Conservation (phyloP, 1,284 basidiomycete genomes). For the Blastosporella zonata region DNA sequence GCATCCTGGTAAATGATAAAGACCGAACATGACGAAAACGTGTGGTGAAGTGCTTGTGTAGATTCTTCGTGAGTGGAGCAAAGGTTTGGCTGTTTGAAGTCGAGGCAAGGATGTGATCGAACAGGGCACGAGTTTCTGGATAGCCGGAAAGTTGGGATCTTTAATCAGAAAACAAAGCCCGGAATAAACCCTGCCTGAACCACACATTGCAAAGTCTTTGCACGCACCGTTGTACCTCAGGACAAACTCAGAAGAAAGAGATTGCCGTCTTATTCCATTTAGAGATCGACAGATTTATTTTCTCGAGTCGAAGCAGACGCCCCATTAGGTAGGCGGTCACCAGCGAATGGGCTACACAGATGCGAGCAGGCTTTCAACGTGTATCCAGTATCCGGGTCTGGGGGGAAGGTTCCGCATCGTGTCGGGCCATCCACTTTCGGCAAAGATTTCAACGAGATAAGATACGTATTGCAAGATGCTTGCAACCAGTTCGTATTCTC, state of each 20-base stretch:
- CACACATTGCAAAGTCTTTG: slow-evolving; percentile 10
- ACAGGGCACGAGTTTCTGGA: slow-evolving; percentile 51
- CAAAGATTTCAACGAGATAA: slow-evolving; percentile 50
- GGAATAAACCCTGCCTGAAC: slow-evolving; percentile 22
- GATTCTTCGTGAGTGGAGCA: slow-evolving; percentile 66
- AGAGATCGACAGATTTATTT: slow-evolving; percentile 18
- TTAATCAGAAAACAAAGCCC: slow-evolving; percentile 29
- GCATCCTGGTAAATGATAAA: slow-evolving; percentile 60
- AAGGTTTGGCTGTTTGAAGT: slow-evolving; percentile 54
- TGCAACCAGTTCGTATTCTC: not conserved
- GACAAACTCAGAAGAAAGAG: slow-evolving; percentile 35
- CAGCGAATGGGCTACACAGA: slow-evolving; percentile 43
- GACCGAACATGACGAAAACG: slow-evolving; percentile 61
- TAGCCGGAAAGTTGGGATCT: slow-evolving; percentile 43
- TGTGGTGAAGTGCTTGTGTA: slow-evolving; percentile 58
- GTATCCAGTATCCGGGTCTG: slow-evolving; percentile 59
- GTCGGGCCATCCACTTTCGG: slow-evolving; percentile 54
- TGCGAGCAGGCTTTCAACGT: slow-evolving; percentile 44
- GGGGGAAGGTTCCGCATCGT: slow-evolving; percentile 64
- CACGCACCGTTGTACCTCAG: slow-evolving; percentile 12
- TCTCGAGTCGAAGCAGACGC: slow-evolving; percentile 31
- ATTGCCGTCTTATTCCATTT: slow-evolving; percentile 30
- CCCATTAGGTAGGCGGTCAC: slow-evolving; percentile 58
- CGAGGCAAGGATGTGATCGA: slow-evolving; percentile 63
- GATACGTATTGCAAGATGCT: slow-evolving; percentile 17